Percentiles rank a stretch among this genome's conserved stretches.
phyloP scores from a whole-genome alignment of 495 filamentous ascomycete species.

The Neurospora hispaniola region DNA sequence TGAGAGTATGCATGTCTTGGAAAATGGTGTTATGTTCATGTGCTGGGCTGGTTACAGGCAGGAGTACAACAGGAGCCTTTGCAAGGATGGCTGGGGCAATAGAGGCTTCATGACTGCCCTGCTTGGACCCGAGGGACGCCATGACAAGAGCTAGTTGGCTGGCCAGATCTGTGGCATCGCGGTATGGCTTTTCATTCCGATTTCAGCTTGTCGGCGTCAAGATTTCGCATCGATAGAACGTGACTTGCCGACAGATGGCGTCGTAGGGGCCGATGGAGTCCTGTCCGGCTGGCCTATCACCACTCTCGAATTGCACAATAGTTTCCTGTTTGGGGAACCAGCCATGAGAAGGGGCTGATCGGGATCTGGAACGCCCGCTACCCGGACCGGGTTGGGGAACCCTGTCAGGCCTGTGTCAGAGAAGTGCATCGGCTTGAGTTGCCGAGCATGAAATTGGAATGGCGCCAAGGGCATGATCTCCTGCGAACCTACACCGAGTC shows the following conservation, averaged over 20 bases:
- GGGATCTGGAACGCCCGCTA: conserved; percentile 8
- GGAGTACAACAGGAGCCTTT: not conserved
- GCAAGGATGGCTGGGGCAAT: not conserved
- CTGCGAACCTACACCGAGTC: not conserved
- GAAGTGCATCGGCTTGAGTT: conserved; percentile 29
- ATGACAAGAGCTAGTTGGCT: not conserved
- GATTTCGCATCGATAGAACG: not conserved
- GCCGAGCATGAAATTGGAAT: conserved; percentile 8
- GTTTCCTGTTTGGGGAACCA: not conserved
- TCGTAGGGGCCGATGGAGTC: not conserved
- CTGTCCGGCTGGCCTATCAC: not conserved
- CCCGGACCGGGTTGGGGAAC: conserved; percentile 22
- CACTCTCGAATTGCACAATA: not conserved
- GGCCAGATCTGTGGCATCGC: not conserved
- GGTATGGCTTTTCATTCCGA: not conserved
- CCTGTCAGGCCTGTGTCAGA: conserved; percentile 15
- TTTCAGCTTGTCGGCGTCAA: not conserved
- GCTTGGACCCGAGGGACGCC: not conserved
- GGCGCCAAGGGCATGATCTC: not conserved
- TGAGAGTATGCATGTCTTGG: not conserved
- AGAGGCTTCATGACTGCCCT: not conserved
- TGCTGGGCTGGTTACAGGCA: not conserved
- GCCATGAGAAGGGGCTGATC: not conserved
- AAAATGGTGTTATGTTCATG: not conserved
- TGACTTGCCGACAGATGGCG: not conserved